Evolutionary conservation across 2,329 filamentous ascomycete species (phyloP), one percentile per base, ranked within the genome.

Genomic region (Sordariomycetes sp.): DNA sequence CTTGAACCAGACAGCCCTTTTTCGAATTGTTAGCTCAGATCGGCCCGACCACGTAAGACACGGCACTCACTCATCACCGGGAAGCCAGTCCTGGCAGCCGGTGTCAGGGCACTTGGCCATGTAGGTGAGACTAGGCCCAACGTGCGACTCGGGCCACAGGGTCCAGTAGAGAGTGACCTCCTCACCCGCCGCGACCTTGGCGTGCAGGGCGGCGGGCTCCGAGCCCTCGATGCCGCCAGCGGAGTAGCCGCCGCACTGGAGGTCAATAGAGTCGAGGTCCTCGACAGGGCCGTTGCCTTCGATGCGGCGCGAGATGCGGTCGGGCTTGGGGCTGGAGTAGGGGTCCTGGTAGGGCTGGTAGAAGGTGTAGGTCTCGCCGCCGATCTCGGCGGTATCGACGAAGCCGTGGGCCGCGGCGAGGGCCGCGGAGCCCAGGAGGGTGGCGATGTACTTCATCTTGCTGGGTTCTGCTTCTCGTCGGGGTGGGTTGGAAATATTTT

Each of bases 271-370:
- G 1, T 72, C 73, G 5, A 82, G 64, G 58, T 83, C 75, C 58
- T 76, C 67, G 22, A 84, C 74, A 0, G 81, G 80, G 2, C 81
- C 80, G 66, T 84, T 83, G 48, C 79, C 80, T 58, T 77, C 74
- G 58, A 84, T 75, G 6, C 71, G 69, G 17, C 80, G 76, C 20
- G 79, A 79, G 64, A 83, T 75, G 15, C 79, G 72, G 51, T 76
- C 61, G 20, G 77, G 76, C 56, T 58, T 70, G 59, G 56, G 77
- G 72, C 62, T 64, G 52, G 61, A 67, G 64, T 76, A 77, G 1
- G 73, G 74, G 62, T 77, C 74, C 35, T 64, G 60, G 62, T 75
- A 69, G 10, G 71, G 72, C 58, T 72, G 63, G 58, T 67, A 65
- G 62, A 67, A 64, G 42, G 64, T 61, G 54, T 70, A 70, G 1